Evolutionary conservation across 2,329 filamentous ascomycete genomes (phyloP).

Genomic region (Trichoderma sp.): DNA sequence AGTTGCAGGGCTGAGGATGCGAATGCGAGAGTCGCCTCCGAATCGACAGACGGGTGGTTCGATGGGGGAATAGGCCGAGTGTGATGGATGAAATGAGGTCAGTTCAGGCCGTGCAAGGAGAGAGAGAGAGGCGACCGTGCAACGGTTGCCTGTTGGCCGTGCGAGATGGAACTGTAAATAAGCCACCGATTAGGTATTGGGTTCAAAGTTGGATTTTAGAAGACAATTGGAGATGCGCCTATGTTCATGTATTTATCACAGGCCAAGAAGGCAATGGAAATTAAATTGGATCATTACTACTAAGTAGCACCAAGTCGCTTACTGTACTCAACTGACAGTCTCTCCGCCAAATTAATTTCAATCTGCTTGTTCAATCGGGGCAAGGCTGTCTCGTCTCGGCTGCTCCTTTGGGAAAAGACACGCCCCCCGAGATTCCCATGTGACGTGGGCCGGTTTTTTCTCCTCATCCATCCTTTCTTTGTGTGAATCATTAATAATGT

Average conservation of each 20-base stretch:
- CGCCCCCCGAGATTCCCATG: neutral
- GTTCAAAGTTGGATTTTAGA: neutral
- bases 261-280: neutral
- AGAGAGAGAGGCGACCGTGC: neutral
- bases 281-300: neutral
- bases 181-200: too few relatives aligned
- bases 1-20: neutral
- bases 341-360: neutral
- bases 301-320: neutral
- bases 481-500: neutral
- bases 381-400: neutral
- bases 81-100: neutral
- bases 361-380: neutral
- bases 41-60: constrained; percentile 16
- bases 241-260: neutral
- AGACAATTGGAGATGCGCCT: neutral
- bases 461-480: neutral
- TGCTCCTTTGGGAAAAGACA: neutral
- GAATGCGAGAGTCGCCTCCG: neutral
- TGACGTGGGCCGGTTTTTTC: neutral
- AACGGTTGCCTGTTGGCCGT: neutral
- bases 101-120: neutral
- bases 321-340: neutral
- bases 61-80: neutral
- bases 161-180: neutral